Evolutionary conservation across 345 rosid genomes (phyloP), one percentile per base, ranked within the genome.

Genomic region (Salix exigua): DNA sequence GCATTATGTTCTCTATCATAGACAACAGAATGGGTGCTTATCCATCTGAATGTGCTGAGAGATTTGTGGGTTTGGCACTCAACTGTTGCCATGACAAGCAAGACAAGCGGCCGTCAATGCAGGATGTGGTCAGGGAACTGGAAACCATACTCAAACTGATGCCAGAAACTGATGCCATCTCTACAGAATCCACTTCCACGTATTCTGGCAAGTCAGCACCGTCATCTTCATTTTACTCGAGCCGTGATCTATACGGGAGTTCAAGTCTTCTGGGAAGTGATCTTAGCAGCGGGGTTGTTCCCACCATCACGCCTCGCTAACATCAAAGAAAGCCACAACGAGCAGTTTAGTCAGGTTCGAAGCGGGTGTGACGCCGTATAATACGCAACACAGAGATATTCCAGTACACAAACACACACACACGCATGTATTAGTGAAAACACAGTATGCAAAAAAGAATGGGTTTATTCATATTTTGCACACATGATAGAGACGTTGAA

Each of bases 21-120:
- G 96, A 92, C 89, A 87, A 82, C 78, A 92, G 83, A 71, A 95
- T 95, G 93, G 97, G 93, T 30, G 80, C 93, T 0, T 95, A 91
- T 86, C 91, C 92, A 21, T 82, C 95, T 0, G 95, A 90, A 79
- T 86, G 88, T 46, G 82, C 86, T 4, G 93, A 86, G 82, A 91
- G 78, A 76, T 88, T 93, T 63, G 79, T 83, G 2, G 73, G 83
- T 51, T 73, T 95, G 79, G 93, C 99, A 42, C 84, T 93, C 53
- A 31, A 73, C 42, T 93, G 97, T 80, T 89, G 97, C 87, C 69
- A 86, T 28, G 94, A 93, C 80, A 82, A 80, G 76, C 89, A 89
- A 1, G 94, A 90, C 66, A 80, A 79, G 82, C 88, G 97, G 65
- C 97, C 97, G 13, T 81, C 89, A 0, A 90, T 93, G 91, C 72